Evolutionary conservation across 1,284 basidiomycete genomes (phyloP), one percentile per base, ranked within the genome.

Genomic region (Papiliotrema nemorosa): DNA sequence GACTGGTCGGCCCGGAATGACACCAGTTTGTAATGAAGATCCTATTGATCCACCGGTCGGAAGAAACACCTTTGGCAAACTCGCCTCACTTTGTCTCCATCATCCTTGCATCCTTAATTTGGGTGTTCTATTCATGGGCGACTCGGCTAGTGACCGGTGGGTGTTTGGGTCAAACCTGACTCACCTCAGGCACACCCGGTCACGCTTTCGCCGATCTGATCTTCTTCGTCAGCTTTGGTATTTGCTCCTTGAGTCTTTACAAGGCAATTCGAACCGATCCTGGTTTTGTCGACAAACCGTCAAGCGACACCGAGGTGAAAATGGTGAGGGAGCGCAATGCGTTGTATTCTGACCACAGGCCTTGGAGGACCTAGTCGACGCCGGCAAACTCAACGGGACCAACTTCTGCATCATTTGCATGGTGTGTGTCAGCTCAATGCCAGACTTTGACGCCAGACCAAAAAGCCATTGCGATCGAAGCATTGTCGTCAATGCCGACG

Each of bases 331-430:
- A 31, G 7, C 16, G 34, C 20, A n/a, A 33, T n/a, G 14, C 25
- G 41, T 37, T 21, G 27, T 34, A 53, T 24, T 16, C 44, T 22
- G 5, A 25, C 18, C 1, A 18, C 58, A 91, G 88, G 82, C 87
- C 40, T 85, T 97, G 44, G 91, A 96, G 67, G 88, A 90, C 25
- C 78, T 98, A 16, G 89, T 91, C 12, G 86, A 87, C 16, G 83
- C 86, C 61, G 91, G 91, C 3, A 78, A 85, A 26, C 76, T 98
- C 26, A 97, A 97, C 73, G 93, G 94, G 1, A 90, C 92, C 66
- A 91, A 89, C 12, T 97, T 96, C 74, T 98, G 96, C 69, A 87
- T 97, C 47, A 81, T 85, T 47, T 98, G 94, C 75, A 88, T 98
- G 88, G 72, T 72, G 16, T 31, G 69, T 59, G 5, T 10, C 3